Percentiles rank a stretch among this genome's conserved stretches.
Evolutionary conservation across 352 stramenopile species (phyloP).

Genomic region (Pythium biforme): DNA sequence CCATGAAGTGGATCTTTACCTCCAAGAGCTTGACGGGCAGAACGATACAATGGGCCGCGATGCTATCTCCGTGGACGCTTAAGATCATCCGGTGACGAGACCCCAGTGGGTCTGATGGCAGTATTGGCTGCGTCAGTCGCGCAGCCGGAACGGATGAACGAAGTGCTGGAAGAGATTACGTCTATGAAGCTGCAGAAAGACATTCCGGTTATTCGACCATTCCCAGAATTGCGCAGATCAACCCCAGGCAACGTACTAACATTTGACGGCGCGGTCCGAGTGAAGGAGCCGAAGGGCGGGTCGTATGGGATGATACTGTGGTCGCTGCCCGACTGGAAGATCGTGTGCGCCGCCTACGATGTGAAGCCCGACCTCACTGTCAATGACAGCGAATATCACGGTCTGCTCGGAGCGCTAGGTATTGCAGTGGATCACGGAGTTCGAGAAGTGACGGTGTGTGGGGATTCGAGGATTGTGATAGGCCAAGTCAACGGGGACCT

Average conservation of each 20-base stretch:
- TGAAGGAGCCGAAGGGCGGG: neutral
- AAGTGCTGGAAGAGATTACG: neutral
- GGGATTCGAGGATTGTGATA: conserved; percentile 10
- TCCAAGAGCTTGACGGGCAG: conserved; percentile 11
- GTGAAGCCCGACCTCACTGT: neutral
- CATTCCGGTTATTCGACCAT: neutral
- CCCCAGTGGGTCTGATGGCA: neutral
- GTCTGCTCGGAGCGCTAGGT: neutral
- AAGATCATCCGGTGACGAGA: conserved; percentile 9
- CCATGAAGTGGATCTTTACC: conserved; percentile 18
- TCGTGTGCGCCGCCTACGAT: neutral
- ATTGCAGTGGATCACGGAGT: neutral
- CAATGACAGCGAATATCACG: conserved; percentile 14
- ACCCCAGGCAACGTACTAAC: neutral
- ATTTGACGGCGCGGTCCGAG: conserved; percentile 11
- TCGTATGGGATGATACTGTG: neutral
- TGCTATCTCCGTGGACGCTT: conserved; percentile 14
- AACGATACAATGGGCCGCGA: conserved; percentile 1
- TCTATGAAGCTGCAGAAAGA: conserved; percentile 1
- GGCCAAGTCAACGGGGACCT: conserved; percentile 9
- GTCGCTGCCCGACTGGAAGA: neutral
- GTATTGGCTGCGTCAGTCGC: conserved; percentile 2
- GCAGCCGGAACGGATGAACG: neutral
- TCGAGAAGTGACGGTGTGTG: neutral
- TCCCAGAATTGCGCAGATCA: neutral